These are phyloP conservation scores for Lactarius hatsudake DNA, from an alignment of 768 basidiomycete genomes.

Conservation along the genomic window DNA sequence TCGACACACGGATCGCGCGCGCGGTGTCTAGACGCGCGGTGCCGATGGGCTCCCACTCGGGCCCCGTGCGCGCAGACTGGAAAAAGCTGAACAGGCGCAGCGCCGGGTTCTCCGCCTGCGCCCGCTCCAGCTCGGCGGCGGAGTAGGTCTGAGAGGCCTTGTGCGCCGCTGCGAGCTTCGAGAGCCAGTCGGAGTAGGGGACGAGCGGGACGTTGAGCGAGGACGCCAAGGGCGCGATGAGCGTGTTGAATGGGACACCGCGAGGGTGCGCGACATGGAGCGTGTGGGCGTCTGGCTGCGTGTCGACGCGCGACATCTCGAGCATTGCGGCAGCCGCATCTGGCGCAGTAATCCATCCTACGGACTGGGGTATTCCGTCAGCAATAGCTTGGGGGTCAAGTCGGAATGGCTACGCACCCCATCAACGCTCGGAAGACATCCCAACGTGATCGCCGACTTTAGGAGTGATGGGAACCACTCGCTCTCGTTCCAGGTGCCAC, in stretches of 20 bases:
- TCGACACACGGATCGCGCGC: conserved; percentile 24
- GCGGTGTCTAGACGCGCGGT: conserved; percentile 27
- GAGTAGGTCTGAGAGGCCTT: conserved; percentile 13
- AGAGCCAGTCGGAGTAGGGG: conserved; percentile 30
- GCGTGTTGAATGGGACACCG: conserved; percentile 27
- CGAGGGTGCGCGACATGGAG: conserved; percentile 30
- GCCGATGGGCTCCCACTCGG: conserved; percentile 30
- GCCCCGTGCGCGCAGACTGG: conserved; percentile 22
- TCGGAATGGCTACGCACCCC: conserved; percentile 21
- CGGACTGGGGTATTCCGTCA: conserved; percentile 13
- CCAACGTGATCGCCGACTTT: conserved; percentile 26
- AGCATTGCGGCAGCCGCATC: conserved; percentile 31
- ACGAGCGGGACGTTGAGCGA: conserved; percentile 30
- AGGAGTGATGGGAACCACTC: conserved; percentile 33
- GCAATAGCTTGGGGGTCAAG: background rate
- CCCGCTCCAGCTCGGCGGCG: conserved; percentile 16
- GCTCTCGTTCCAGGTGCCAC: conserved; percentile 31
- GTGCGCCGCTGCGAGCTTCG: conserved; percentile 23
- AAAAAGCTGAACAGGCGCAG: conserved; percentile 24
- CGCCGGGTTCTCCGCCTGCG: conserved; percentile 24
- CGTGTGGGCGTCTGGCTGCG: conserved; percentile 12
- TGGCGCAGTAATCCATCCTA: conserved; percentile 33
- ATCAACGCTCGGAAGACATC: conserved; percentile 27
- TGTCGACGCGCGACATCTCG: conserved; percentile 30
- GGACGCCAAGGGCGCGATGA: conserved; percentile 26